Evolutionary conservation across 257 asterid genomes (phyloP), one percentile per base, ranked within the genome.

Genomic region (Eustoma russellianum): DNA sequence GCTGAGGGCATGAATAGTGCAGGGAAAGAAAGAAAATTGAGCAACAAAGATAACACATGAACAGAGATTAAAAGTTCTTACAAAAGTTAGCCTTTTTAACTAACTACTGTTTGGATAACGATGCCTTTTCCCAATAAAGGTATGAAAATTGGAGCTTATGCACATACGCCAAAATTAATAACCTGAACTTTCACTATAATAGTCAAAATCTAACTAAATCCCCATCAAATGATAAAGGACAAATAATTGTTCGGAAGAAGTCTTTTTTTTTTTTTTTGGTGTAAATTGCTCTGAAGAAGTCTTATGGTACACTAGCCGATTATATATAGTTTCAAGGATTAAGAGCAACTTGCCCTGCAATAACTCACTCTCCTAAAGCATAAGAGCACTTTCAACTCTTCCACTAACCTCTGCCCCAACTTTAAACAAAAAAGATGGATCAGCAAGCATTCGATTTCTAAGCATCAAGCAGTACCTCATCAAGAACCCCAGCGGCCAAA

Each of bases 381-480:
- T 38, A 38, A 38, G 12, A 38, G 8, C 43, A 46, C 56, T 54
- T 52, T 33, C 35, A 38, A 50, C 53, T 40, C 63, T 45, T 18
- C 12, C 66, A 64, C 85, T 54, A 63, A 92, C 98, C 94, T 92
- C 98, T 18, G 84, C 80, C 62, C 95, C 98, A 56, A 92, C 82
- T 88, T 92, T 88, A 64, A 87, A 92, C 85, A 92, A 58, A 73
- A 92, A 92, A 0, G 97, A 72, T 0, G 97, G 97, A 77, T 92
- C 98, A 16, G 85, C 97, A 50, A 92, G 77, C 98, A 92, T 88
- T 34, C 98, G 75, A 59, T 92, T 70, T 60, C 98, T 80, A 50
- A 88, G 90, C 94, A 85, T 79, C 15, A 91, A 41, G 67, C 77
- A 84, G 68, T 74, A 66, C 65, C 86, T 82, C 92, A 92, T 88